Evolutionary conservation across 495 filamentous ascomycete genomes (phyloP).

Genomic region (Viridothelium virens): DNA sequence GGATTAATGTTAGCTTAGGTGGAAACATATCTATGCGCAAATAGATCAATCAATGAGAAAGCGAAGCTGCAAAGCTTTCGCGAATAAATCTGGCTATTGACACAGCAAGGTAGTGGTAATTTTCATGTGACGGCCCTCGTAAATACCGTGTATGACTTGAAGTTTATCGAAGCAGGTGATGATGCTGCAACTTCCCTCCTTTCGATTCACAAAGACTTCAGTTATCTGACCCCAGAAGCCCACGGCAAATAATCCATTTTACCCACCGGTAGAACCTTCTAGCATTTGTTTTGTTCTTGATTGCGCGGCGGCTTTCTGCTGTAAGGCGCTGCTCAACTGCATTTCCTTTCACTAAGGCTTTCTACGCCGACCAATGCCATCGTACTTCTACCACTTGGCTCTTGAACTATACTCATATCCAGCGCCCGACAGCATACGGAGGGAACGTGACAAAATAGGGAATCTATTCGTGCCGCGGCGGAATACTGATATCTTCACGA

Average conservation of each 20-base stretch:
- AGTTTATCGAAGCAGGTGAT: too few species aligned
- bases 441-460: constrained; percentile 1
- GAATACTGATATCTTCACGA: constrained; percentile 43
- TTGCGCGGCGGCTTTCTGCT: not conserved
- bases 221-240: too few species aligned
- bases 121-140: too few species aligned
- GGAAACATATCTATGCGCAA: not conserved
- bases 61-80: not conserved
- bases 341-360: too few species aligned
- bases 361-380: constrained; percentile 49
- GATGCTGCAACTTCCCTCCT: too few species aligned
- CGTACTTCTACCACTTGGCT: constrained; percentile 85
- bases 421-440: constrained; percentile 26
- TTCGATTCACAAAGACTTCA: too few species aligned
- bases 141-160: too few species aligned
- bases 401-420: constrained; percentile 68
- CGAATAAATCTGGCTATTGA: not conserved
- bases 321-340: too few species aligned
- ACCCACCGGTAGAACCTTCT: not conserved
- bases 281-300: not conserved
- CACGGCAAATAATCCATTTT: too few species aligned
- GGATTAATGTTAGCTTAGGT: not conserved
- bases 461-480: constrained; percentile 37
- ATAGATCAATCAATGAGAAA: not conserved
- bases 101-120: too few species aligned